These are phyloP conservation scores for Hyaloscypha bicolor DNA, from an alignment of 495 filamentous ascomycete genomes.

Conservation along the genomic window DNA sequence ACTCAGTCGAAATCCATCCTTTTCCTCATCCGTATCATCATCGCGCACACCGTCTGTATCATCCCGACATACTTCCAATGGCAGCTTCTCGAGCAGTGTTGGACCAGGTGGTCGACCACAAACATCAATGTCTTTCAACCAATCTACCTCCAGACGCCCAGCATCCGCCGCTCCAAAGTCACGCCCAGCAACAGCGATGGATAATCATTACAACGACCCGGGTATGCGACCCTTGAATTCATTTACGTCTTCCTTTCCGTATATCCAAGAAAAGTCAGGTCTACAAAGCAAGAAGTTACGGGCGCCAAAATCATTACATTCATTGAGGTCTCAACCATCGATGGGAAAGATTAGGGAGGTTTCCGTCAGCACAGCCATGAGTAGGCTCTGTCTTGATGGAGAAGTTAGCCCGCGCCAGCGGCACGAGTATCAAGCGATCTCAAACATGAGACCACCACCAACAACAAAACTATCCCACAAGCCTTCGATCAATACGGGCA, in stretches of 20 bases:
- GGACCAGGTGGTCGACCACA: conserved; percentile 55
- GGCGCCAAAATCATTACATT: conserved; percentile 34
- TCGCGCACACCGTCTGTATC: conserved; percentile 45
- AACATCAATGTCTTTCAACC: conserved; percentile 35
- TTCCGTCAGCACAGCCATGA: conserved; percentile 41
- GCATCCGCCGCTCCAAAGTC: conserved; percentile 39
- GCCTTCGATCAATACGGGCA: conserved; percentile 14
- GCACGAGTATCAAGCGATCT: conserved; percentile 24
- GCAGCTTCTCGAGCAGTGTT: conserved; percentile 57
- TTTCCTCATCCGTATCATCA: conserved; percentile 35
- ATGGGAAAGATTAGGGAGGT: conserved; percentile 33
- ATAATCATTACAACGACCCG: conserved; percentile 49
- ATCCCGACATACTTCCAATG: conserved; percentile 52
- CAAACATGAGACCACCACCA: conserved; percentile 6
- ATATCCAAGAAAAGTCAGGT: conserved; percentile 22
- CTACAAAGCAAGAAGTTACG: conserved; percentile 34
- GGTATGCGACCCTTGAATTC: conserved; percentile 33
- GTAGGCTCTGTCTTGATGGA: conserved; percentile 34
- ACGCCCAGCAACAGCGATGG: conserved; percentile 64
- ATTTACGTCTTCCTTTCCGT: conserved; percentile 34
- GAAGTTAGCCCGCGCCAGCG: background rate
- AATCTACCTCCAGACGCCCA: conserved; percentile 26
- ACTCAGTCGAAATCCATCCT: conserved; percentile 25
- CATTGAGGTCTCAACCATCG: conserved; percentile 22
- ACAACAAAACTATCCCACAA: conserved; percentile 19